Conservation (phyloP, 768 basidiomycete genomes). For the Austroboletus eburneus region DNA sequence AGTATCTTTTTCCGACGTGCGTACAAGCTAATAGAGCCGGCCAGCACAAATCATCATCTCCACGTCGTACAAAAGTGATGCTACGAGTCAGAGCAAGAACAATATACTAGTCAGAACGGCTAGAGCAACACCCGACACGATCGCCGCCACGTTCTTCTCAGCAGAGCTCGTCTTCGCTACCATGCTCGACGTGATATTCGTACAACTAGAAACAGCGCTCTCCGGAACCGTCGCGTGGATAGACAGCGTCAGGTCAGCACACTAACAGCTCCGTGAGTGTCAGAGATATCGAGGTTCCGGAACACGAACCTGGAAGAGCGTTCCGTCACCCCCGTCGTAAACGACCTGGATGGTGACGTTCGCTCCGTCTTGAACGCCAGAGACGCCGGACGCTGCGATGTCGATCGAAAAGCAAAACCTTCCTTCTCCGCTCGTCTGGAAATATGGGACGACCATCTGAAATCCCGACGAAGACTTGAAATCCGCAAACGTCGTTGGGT, state of each 20-base stretch:
- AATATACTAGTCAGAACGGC: slow-evolving; percentile 1
- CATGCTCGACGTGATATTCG: slow-evolving; percentile 28
- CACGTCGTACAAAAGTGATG: too few species aligned
- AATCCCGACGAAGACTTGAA: slow-evolving; percentile 46
- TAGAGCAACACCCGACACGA: slow-evolving; percentile 7
- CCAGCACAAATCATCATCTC: too few species aligned
- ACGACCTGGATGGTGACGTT: slow-evolving; percentile 72
- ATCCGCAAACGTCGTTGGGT: slow-evolving; percentile 60
- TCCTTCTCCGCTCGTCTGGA: slow-evolving; percentile 54
- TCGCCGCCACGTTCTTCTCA: slow-evolving; percentile 9
- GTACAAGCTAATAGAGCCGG: too few species aligned
- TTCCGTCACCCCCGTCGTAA: slow-evolving; percentile 68
- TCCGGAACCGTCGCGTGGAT: slow-evolving; percentile 46
- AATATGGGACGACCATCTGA: slow-evolving; percentile 43
- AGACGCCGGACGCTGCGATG: slow-evolving; percentile 45
- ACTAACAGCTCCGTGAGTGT: slow-evolving; percentile 39
- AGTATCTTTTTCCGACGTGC: too few species aligned
- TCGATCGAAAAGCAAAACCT: slow-evolving; percentile 64
- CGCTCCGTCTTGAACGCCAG: slow-evolving; percentile 53
- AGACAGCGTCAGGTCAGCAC: slow-evolving; percentile 73
- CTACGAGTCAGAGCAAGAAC: not conserved
- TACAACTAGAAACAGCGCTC: slow-evolving; percentile 33
- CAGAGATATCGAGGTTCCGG: not conserved
- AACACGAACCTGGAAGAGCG: slow-evolving; percentile 59
- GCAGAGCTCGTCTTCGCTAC: slow-evolving; percentile 15